Evolutionary conservation across 805 yeast genomes (phyloP), one percentile per base, ranked within the genome.

Genomic region (Hanseniaspora jakobsenii): DNA sequence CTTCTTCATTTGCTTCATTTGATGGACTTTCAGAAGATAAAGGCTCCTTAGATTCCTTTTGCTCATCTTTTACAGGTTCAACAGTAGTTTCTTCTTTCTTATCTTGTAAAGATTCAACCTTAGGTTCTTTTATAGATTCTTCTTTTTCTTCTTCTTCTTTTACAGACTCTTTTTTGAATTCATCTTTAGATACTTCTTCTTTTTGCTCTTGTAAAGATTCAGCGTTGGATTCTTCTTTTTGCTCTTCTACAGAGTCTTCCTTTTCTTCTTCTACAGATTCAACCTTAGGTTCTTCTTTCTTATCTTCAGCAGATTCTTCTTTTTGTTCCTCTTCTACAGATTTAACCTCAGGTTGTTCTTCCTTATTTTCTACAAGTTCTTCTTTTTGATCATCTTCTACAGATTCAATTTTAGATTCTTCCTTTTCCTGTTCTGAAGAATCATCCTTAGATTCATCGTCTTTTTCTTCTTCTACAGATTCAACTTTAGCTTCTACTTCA

Each of bases 1-100:
- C 42, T 29, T 57, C 50, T 28, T 61, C 66, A 28, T 57, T 49
- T 12, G 22, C 13, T 16, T 38, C 26, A 29, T n/a, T n/a, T n/a
- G n/a, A n/a, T n/a, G n/a, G n/a, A n/a, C n/a, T n/a, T n/a, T n/a
- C n/a, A n/a, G n/a, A n/a, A n/a, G n/a, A n/a, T n/a, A n/a, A n/a
- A n/a, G n/a, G n/a, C n/a, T n/a, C n/a, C n/a, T n/a, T n/a, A n/a
- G n/a, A n/a, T n/a, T n/a, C n/a, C n/a, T n/a, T n/a, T n/a, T 13
- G 34, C 6, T 36, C 39, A 16, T 10, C 16, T 24, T 38, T 24
- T 4, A 18, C 17, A 24, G 29, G 4, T 22, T 30, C 35, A 4
- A 28, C 23, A 4, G 7, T 4, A 17, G 3, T 14, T 14, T 13
- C 18, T n/a, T 22, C 36, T 5, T n/a, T n/a, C n/a, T n/a, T n/a